These are phyloP conservation scores for Trichoderma cornu-damae DNA, from an alignment of 2,329 filamentous ascomycete species.

Conservation along the genomic window DNA sequence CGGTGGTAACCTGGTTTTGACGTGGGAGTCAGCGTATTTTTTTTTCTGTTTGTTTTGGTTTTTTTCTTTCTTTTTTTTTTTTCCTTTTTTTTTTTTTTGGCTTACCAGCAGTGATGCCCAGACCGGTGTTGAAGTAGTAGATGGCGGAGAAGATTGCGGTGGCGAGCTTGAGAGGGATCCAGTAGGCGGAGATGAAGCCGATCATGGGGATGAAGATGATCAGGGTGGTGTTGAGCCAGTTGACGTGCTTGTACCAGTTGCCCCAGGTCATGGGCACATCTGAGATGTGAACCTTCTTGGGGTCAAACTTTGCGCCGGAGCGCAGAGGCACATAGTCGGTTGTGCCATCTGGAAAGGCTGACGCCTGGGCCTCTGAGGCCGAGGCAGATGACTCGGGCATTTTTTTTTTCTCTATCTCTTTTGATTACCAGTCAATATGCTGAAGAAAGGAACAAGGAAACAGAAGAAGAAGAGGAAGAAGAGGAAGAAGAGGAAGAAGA, in stretches of 20 bases:
- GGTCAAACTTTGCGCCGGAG: slow-evolving; percentile 40
- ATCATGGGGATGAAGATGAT: slow-evolving; percentile 72
- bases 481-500: neutral
- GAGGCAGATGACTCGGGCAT: slow-evolving; percentile 38
- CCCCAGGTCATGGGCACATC: slow-evolving; percentile 71
- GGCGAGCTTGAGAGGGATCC: slow-evolving; percentile 67
- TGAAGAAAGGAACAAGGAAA: neutral
- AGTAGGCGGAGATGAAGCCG: slow-evolving; percentile 69
- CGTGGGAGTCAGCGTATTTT: neutral
- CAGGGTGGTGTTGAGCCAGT: slow-evolving; percentile 84
- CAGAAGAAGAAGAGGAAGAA: neutral
- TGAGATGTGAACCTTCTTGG: slow-evolving; percentile 77
- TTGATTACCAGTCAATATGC: neutral
- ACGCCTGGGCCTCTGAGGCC: slow-evolving; percentile 36
- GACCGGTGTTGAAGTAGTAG: slow-evolving; percentile 80
- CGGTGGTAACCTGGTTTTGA: slow-evolving; percentile 46
- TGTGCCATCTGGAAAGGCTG: slow-evolving; percentile 48
- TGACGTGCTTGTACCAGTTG: slow-evolving; percentile 90
- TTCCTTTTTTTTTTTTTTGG: too few relatives aligned
- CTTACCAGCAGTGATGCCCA: slow-evolving; percentile 73
- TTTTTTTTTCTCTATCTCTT: neutral
- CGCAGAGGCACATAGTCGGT: slow-evolving; percentile 51
- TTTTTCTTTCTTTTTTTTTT: too few relatives aligned
- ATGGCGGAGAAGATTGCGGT: slow-evolving; percentile 67
- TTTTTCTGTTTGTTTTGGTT: too few relatives aligned